phyloP scores from a whole-genome alignment of 2,329 filamentous ascomycete species.

The Stemphylium beticola region DNA sequence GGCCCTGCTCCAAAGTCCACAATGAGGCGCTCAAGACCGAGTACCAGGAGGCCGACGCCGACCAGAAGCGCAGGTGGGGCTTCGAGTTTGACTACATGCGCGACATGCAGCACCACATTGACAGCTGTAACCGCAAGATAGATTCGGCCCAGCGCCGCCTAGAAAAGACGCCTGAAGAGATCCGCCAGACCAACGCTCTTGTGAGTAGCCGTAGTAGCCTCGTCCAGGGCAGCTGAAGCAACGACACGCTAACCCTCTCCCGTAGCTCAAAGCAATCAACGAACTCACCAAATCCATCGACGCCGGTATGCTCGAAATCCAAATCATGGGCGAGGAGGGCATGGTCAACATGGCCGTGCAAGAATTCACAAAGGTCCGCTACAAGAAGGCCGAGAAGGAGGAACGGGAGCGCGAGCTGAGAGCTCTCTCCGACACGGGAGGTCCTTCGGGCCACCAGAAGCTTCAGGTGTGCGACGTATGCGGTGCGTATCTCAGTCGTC shows the following conservation, averaged over 20 bases:
- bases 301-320: conserved; percentile 82
- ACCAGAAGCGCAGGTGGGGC: conserved; percentile 77
- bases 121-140: conserved; percentile 94
- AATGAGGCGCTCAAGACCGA: conserved; percentile 87
- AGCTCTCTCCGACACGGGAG: conserved; percentile 86
- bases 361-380: conserved; percentile 85
- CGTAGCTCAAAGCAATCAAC: conserved; percentile 77
- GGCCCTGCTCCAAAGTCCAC: conserved; percentile 86
- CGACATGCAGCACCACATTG: conserved; percentile 95
- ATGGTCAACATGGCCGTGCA: conserved; percentile 82
- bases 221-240: background rate
- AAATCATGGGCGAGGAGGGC: conserved; percentile 81
- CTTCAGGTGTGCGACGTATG: conserved; percentile 98
- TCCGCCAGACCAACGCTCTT: conserved; percentile 88
- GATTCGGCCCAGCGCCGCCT: conserved; percentile 86
- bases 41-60: conserved; percentile 75
- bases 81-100: conserved; percentile 98
- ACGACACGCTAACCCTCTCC: conserved; percentile 17
- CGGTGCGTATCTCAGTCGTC: conserved; percentile 86
- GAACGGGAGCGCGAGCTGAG: conserved; percentile 89
- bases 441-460: conserved; percentile 95
- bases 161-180: conserved; percentile 98
- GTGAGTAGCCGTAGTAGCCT: conserved; percentile 48
- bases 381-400: conserved; percentile 79
- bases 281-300: conserved; percentile 81